Percentiles rank a stretch among this genome's conserved stretches.
Conservation (phyloP, 2,329 filamentous ascomycete species). For the Cylindrodendrum hubeiense region DNA sequence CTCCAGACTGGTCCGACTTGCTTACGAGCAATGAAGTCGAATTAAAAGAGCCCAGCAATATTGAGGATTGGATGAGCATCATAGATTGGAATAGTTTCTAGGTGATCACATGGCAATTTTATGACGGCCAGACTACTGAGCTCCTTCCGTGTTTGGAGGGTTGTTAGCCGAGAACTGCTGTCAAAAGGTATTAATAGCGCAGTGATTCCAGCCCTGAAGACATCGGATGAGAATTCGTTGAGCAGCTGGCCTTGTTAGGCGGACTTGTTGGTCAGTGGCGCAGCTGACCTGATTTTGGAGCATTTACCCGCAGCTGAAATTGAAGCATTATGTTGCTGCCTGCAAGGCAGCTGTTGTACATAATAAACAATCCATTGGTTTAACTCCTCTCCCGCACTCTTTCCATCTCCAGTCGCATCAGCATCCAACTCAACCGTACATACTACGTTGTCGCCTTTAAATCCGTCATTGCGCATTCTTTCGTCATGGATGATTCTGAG, state of each 20-base stretch:
- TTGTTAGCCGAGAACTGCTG: constrained; percentile 1
- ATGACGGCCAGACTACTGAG: not conserved
- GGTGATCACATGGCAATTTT: too few relatives aligned
- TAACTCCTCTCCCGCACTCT: too few relatives aligned
- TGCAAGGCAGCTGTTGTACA: not conserved
- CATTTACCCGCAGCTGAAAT: not conserved
- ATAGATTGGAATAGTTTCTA: constrained; percentile 34
- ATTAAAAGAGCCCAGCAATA: constrained; percentile 28
- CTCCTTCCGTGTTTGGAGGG: not conserved
- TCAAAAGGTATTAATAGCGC: not conserved
- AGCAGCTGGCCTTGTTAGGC: not conserved
- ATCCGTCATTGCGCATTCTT: constrained; percentile 33
- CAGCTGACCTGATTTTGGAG: not conserved
- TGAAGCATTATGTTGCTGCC: not conserved
- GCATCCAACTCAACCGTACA: constrained; percentile 42
- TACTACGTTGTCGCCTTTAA: constrained; percentile 31
- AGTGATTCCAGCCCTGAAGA: too few relatives aligned
- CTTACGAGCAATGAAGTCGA: constrained; percentile 29
- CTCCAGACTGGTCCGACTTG: constrained; percentile 38
- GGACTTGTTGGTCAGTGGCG: not conserved
- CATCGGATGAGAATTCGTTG: not conserved
- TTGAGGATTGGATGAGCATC: constrained; percentile 44
- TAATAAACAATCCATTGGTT: not conserved
- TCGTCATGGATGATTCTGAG: constrained; percentile 66
- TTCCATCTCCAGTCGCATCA: not conserved